phyloP scores from a whole-genome alignment of 306 rosid species.

The Fragaria iinumae region DNA sequence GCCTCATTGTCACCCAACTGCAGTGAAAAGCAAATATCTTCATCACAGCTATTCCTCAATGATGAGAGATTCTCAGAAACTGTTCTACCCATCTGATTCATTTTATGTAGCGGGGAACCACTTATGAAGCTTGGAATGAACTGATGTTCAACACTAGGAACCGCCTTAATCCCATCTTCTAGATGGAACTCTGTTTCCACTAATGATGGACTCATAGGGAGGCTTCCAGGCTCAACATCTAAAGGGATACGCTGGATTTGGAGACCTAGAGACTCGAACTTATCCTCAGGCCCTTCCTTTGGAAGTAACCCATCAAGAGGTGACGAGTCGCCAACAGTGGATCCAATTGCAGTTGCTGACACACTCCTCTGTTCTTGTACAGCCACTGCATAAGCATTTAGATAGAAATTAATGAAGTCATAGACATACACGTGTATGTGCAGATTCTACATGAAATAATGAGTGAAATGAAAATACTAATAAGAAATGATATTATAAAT shows the following conservation, averaged over 20 bases:
- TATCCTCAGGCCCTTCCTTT: conserved; percentile 71
- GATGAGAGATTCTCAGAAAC: conserved; percentile 71
- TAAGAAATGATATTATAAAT: not conserved
- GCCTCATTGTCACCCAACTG: conserved; percentile 94
- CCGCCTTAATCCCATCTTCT: conserved; percentile 64
- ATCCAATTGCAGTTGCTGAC: conserved; percentile 82
- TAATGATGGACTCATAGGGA: conserved; percentile 44
- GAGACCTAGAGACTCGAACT: conserved; percentile 80
- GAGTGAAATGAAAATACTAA: not conserved
- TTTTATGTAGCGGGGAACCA: conserved; percentile 68
- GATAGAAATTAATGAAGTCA: not conserved
- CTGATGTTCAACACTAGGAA: conserved; percentile 83
- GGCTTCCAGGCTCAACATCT: conserved; percentile 55
- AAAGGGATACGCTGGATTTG: conserved; percentile 81
- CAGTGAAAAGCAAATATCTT: conserved; percentile 77
- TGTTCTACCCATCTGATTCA: conserved; percentile 36
- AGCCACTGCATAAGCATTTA: conserved; percentile 54
- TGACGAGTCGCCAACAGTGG: conserved; percentile 84
- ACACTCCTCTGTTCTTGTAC: conserved; percentile 87
- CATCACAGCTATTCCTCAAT: conserved; percentile 60
- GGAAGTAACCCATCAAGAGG: conserved; percentile 63
- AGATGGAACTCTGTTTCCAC: conserved; percentile 68
- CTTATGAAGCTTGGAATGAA: conserved; percentile 76
- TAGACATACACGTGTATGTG: not conserved
- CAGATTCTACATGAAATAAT: not conserved